Conservation (phyloP, 306 rosid species). For the Senna siamea region DNA sequence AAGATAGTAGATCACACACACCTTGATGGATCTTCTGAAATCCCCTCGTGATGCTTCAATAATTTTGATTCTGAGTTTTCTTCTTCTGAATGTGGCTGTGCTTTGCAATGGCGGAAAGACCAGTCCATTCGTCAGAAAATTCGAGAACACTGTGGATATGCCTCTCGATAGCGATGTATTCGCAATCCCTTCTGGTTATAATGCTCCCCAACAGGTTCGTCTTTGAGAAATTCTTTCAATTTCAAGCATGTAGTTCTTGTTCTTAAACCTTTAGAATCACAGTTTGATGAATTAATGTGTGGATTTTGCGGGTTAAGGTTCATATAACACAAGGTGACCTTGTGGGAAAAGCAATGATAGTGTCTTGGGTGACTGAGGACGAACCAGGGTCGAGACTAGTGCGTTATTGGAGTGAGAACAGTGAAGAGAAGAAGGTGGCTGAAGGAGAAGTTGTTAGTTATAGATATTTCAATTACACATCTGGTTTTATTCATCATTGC, state of each 20-base stretch:
- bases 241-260: no score
- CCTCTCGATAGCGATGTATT: constrained; percentile 67
- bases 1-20: neutral
- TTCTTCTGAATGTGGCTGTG: constrained; percentile 41
- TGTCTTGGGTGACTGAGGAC: constrained; percentile 76
- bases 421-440: constrained; percentile 41
- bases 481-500: constrained; percentile 88
- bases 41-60: constrained; percentile 30
- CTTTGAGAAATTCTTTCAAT: neutral
- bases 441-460: constrained; percentile 56
- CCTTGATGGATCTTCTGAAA: constrained; percentile 41
- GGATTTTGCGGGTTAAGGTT: constrained; percentile 56
- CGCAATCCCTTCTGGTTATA: constrained; percentile 62
- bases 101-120: constrained; percentile 60
- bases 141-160: constrained; percentile 54
- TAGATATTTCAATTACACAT: constrained; percentile 68
- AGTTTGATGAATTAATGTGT: neutral
- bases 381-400: constrained; percentile 71
- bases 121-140: constrained; percentile 50
- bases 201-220: constrained; percentile 81
- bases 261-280: no score
- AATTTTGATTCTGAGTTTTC: constrained; percentile 31
- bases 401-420: constrained; percentile 68
- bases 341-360: constrained; percentile 73
- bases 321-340: constrained; percentile 91